Evolutionary conservation across 2,329 filamentous ascomycete genomes (phyloP).

Genomic region (Magnaporthiopsis poae): DNA sequence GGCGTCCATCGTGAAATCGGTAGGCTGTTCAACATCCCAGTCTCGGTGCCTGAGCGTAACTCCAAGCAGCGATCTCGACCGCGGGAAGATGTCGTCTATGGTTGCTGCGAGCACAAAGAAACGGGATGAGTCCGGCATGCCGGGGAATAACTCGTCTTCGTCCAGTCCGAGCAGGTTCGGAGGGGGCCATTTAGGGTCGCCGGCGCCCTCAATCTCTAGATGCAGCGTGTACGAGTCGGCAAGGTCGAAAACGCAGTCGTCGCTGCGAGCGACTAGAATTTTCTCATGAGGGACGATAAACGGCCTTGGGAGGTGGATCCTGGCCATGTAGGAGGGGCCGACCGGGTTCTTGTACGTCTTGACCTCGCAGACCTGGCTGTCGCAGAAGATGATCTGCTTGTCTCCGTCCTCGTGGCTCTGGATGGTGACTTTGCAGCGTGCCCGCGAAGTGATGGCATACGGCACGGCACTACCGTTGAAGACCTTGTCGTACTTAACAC

Average conservation of each 20-base stretch:
- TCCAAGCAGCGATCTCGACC: constrained; percentile 21
- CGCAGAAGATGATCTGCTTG: constrained; percentile 38
- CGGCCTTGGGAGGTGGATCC: constrained; percentile 37
- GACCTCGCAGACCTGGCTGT: constrained; percentile 45
- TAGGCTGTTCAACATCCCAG: constrained; percentile 20
- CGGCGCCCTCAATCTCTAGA: constrained; percentile 43
- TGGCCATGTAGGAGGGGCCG: constrained; percentile 35
- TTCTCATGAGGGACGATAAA: constrained; percentile 44
- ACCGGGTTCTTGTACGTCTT: constrained; percentile 38
- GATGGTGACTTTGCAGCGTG: constrained; percentile 35
- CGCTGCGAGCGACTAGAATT: constrained; percentile 38
- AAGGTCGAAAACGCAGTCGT: constrained; percentile 37
- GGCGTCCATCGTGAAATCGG: constrained; percentile 39
- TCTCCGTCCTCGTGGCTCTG: constrained; percentile 25
- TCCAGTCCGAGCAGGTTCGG: constrained; percentile 27
- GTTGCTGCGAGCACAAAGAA: constrained; percentile 32
- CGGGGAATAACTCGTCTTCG: constrained; percentile 17
- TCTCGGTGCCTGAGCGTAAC: constrained; percentile 27
- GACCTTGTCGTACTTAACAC: constrained; percentile 25
- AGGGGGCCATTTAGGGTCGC: constrained; percentile 43
- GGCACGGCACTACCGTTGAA: constrained; percentile 27
- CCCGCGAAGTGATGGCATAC: constrained; percentile 24
- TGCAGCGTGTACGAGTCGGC: constrained; percentile 40
- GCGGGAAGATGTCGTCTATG: constrained; percentile 32
- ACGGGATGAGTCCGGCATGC: constrained; percentile 17